A percentile compares a stretch with the other conserved stretches of the same genome.
Conservation (phyloP, 306 rosid genomes). For the Acacia melanoxylon region DNA sequence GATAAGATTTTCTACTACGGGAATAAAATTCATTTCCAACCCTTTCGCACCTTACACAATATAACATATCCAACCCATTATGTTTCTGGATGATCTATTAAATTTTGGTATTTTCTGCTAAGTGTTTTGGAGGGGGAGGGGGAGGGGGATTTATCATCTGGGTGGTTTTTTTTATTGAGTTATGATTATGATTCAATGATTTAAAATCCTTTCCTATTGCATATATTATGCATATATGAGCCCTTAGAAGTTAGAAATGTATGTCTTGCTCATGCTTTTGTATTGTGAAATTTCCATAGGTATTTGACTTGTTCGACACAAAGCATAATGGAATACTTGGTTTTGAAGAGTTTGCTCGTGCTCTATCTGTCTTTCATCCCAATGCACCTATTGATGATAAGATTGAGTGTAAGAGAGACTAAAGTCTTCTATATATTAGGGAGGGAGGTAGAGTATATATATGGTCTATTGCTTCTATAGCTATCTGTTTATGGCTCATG, state of each 20-base stretch:
- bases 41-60: background rate
- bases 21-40: background rate
- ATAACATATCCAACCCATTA: constrained; percentile 1
- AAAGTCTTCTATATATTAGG: background rate
- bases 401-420: constrained; percentile 66
- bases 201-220: constrained; percentile 3
- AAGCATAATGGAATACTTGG: constrained; percentile 67
- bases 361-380: constrained; percentile 88
- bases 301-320: constrained; percentile 76
- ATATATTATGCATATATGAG: background rate
- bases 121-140: background rate
- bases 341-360: constrained; percentile 78
- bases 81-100: background rate
- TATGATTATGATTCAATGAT: constrained; percentile 19
- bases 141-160: background rate
- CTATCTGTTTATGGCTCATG: constrained; percentile 21
- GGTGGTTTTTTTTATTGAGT: background rate
- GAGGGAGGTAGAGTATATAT: constrained; percentile 25
- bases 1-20: background rate
- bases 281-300: constrained; percentile 50
- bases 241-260: constrained; percentile 10
- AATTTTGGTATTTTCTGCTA: background rate
- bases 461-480: constrained; percentile 12
- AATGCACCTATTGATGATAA: constrained; percentile 70
- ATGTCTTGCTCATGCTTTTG: constrained; percentile 20